Evolutionary conservation across 176 grass and related monocot genomes (phyloP).

Genomic region (Musa schizocarpa): DNA sequence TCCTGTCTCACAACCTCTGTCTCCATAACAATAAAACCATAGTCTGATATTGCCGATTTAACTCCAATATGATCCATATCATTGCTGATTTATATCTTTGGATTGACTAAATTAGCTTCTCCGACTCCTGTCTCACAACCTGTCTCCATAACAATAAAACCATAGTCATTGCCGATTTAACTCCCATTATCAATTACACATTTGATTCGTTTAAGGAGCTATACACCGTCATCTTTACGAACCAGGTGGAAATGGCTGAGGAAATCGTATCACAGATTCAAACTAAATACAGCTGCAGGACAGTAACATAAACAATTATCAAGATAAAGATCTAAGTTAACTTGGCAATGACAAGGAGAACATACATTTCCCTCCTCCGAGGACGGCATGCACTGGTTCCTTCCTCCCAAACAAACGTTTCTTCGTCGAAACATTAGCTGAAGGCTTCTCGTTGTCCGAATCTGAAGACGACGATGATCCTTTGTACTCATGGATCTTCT

Average conservation of each 20-base stretch:
- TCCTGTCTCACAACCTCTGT: too few species aligned
- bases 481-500: constrained; percentile 54
- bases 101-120: too few species aligned
- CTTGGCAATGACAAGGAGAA: background rate
- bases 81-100: too few species aligned
- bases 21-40: too few species aligned
- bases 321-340: background rate
- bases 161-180: too few species aligned
- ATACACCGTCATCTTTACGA: too few species aligned
- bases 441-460: constrained; percentile 48
- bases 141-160: too few species aligned
- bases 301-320: background rate
- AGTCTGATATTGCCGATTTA: too few species aligned
- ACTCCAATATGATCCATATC: too few species aligned
- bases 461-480: constrained; percentile 53
- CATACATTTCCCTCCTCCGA: constrained; percentile 68
- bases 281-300: background rate
- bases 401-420: constrained; percentile 55
- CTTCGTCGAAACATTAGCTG: constrained; percentile 28
- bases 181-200: too few species aligned
- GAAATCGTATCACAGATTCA: background rate
- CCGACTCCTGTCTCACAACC: too few species aligned
- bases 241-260: background rate
- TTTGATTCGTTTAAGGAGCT: too few species aligned
- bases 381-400: constrained; percentile 45